Percentiles rank a stretch among this genome's conserved stretches.
These are phyloP conservation scores for Fraxinus latifolia DNA, from an alignment of 305 asterid species.

Conservation along the genomic window DNA sequence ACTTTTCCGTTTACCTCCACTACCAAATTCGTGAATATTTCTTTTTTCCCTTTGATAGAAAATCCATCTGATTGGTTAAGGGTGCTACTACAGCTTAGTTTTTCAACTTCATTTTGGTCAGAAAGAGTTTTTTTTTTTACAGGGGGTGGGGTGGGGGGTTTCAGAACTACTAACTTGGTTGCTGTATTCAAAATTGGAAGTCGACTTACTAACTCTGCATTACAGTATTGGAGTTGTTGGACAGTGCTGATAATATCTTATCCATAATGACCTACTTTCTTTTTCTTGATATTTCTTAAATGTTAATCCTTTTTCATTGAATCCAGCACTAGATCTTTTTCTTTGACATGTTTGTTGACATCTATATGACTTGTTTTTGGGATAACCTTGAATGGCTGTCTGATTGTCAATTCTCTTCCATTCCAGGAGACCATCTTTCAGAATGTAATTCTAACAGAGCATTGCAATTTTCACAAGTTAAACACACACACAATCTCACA, in stretches of 20 bases:
- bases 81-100: background rate
- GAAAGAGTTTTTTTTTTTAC: constrained; percentile 9
- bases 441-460: background rate
- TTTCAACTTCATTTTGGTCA: background rate
- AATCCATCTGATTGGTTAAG: background rate
- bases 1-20: background rate
- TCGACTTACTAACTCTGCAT: constrained; percentile 33
- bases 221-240: constrained; percentile 34
- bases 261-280: constrained; percentile 1
- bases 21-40: background rate
- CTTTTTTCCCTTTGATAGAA: background rate
- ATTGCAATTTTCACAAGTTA: background rate
- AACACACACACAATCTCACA: background rate
- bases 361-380: background rate
- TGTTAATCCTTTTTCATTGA: background rate
- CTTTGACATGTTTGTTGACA: constrained; percentile 26
- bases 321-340: background rate
- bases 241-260: background rate
- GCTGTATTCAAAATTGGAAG: constrained; percentile 14
- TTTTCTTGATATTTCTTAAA: constrained; percentile 4
- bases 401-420: background rate
- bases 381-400: background rate
- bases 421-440: background rate
- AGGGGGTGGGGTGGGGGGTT: background rate
- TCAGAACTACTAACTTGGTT: background rate